Evolutionary conservation across 2,329 filamentous ascomycete genomes (phyloP).

Genomic region (Colletotrichum siamense): DNA sequence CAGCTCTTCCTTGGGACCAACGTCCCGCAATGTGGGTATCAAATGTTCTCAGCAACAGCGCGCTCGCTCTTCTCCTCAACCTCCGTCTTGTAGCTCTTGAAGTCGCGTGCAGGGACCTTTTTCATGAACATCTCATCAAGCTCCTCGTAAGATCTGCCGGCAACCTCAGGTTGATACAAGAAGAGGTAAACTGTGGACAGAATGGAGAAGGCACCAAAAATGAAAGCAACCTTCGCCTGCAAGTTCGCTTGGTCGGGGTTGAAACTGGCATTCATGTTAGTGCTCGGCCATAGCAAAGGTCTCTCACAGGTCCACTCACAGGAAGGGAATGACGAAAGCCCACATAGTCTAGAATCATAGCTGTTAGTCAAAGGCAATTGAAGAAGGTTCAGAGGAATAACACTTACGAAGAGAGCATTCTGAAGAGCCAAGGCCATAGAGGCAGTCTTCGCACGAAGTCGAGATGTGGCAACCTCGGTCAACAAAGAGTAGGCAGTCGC

Average conservation of each 20-base stretch:
- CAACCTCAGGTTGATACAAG: constrained; percentile 39
- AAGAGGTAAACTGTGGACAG: constrained; percentile 33
- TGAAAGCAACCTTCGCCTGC: constrained; percentile 44
- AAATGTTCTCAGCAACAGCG: neutral
- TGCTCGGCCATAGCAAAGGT: neutral
- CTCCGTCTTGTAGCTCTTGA: constrained; percentile 22
- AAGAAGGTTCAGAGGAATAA: neutral
- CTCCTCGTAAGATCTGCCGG: constrained; percentile 25
- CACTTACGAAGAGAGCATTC: constrained; percentile 33
- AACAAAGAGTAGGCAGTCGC: constrained; percentile 42
- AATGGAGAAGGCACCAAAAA: constrained; percentile 39
- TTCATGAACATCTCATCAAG: constrained; percentile 28
- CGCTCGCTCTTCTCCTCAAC: neutral
- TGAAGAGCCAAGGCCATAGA: constrained; percentile 39
- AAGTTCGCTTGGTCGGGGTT: constrained; percentile 37
- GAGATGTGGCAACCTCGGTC: constrained; percentile 40
- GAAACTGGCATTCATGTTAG: constrained; percentile 15
- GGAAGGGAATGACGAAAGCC: constrained; percentile 29
- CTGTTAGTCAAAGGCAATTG: neutral
- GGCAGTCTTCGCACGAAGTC: constrained; percentile 43
- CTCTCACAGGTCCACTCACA: neutral
- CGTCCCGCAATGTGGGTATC: neutral
- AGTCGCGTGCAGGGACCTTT: constrained; percentile 27
- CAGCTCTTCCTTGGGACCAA: neutral
- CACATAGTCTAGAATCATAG: constrained; percentile 1